Base-by-base conservation (phyloP, 2,329 filamentous ascomycete species). In the Talaromyces albobiverticillius region DNA sequence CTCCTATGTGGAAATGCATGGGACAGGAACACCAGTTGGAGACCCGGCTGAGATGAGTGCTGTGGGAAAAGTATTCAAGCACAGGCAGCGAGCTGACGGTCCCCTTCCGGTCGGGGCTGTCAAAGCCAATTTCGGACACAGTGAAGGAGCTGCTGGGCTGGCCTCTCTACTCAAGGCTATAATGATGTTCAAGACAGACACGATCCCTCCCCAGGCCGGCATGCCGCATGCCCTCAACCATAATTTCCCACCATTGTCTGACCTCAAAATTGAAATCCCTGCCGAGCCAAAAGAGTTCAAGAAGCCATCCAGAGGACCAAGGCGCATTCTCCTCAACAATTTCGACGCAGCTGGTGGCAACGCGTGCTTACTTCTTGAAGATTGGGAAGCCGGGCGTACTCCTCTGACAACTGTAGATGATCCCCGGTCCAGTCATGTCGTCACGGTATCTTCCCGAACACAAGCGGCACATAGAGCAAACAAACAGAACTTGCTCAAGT, bases 1-100 rank as follows among this genome's bases (percentile, higher is more conserved):
- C 46, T 85, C 85, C 69, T 95, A 93, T 64, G 85, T 95, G 8
- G 90, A 95, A 71, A 90, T 94, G 85, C 90, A 95, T 68, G 90
- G 89, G 13, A 95, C 90, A 2, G 90, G 90, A 29, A 95, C 89
- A 0, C 89, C 94, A 69, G 89, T 88, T 29, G 90, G 89, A 57
- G 90, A 95, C 64, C 85, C 84, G 7, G 87, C 84, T 3, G 91
- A 96, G 68, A 92, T 93, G 86, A 78, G 83, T 1, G 90, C 87
- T 0, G 87, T 95, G 46, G 83, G 85, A 20, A 77, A 81, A 46
- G 76, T 81, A 18, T 87, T 87, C 61, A 83, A 82, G 42, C 79
- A 81, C 20, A 72, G 75, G 40, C 75, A 65, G 56, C 75, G 83
- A 48, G 71, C 68, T 26, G 65, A 76, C 25, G 62, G 76, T 29